Base-by-base conservation (phyloP, 2,329 filamentous ascomycete genomes). In the Sporothrix globosa region DNA sequence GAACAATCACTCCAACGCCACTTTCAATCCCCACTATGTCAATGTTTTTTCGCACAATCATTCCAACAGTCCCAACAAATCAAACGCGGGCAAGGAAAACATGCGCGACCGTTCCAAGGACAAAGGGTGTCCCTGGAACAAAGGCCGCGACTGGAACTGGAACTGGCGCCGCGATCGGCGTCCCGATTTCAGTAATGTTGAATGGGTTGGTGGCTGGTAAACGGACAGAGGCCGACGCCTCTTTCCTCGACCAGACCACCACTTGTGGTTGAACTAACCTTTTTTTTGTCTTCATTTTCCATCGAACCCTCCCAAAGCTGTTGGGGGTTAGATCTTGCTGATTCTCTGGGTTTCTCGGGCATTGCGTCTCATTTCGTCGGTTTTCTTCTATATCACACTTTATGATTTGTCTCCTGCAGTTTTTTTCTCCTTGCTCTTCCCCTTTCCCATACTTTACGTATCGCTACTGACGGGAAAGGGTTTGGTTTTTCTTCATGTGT, bases 131-230 rank as follows among this genome's bases (percentile, higher is more conserved):
- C 86, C 86, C 71, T 86, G 85, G 83, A 84, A 80, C 74, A 86
- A 85, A 78, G 83, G 83, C 74, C 80, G 86, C 82, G 86, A 88
- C 80, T 85, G 83, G 83, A 86, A 88, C 80, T 85, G 83, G 83
- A 86, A 81, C 74, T 88, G 86, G 86, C 86, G 86, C 77, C 84
- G 87, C 77, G 89, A 91, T 73, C 83, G 82, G 77, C 86, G 86
- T 75, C 81, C 85, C 77, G 90, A 91, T 82, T 87, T 92, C 80
- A 90, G 90, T 78, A 91, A 95, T 78, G 83, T 94, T 84, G 93
- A 97, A 88, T 97, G 95, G 90, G 92, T 97, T 89, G 93, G 93
- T 85, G 92, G 92, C 83, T 96, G 92, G 89, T 89, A 92, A 92
- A 80, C 89, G 89, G 75, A 34, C 6, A 80, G 80, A 41, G 39